Evolutionary conservation across 306 rosid genomes (phyloP).

Genomic region (Begonia masoniana): DNA sequence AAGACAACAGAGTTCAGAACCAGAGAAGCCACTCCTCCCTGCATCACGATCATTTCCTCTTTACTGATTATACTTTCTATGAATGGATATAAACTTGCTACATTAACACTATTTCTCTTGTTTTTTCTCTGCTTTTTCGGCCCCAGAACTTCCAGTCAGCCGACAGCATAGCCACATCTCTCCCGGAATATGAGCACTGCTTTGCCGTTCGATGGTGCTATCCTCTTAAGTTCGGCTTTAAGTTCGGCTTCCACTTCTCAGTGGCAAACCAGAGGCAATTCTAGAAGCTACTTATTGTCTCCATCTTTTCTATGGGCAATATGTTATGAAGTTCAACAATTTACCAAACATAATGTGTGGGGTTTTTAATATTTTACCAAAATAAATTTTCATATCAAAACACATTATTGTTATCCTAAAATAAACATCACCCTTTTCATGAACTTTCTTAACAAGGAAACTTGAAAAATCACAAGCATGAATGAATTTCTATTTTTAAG

Average conservation of each 20-base stretch:
- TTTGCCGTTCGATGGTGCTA: conserved; percentile 88
- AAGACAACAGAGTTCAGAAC: conserved; percentile 35
- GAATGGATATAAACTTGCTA: neutral
- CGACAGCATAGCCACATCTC: conserved; percentile 92
- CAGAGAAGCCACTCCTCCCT: conserved; percentile 27
- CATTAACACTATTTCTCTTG: conserved; percentile 69
- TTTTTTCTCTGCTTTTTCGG: conserved; percentile 58
- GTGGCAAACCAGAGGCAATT: conserved; percentile 77
- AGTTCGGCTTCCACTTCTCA: conserved; percentile 83
- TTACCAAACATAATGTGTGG: no score
- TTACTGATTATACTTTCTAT: neutral
- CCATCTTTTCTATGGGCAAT: no score
- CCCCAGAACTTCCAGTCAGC: conserved; percentile 92
- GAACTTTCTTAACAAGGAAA: no score
- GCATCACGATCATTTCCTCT: conserved; percentile 8
- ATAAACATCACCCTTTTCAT: no score
- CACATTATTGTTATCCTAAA: no score
- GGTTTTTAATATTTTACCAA: no score
- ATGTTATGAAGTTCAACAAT: no score
- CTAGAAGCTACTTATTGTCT: conserved; percentile 66
- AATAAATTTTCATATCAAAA: no score
- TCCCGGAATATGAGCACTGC: conserved; percentile 74
- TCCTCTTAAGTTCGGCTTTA: conserved; percentile 82
- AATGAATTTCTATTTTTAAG: no score
- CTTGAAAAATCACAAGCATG: no score